phyloP scores from a whole-genome alignment of 2,329 filamentous ascomycete genomes.

The Colletotrichum tamarilloi region DNA sequence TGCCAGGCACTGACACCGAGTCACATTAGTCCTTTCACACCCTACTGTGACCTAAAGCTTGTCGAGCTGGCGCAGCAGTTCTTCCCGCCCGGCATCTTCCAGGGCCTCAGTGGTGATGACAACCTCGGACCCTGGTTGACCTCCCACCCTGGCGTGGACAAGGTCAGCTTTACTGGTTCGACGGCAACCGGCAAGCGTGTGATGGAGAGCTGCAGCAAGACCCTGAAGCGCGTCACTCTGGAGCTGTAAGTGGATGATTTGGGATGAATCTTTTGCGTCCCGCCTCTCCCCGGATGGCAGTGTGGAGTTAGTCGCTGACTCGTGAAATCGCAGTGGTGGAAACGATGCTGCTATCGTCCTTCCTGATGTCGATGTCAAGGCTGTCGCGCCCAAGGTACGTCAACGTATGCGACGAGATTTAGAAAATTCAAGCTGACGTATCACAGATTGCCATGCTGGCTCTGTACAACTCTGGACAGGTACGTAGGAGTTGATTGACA shows the following conservation, averaged over 20 bases:
- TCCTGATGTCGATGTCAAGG: slow-evolving; percentile 64
- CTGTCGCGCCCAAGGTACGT: slow-evolving; percentile 50
- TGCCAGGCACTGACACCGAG: slow-evolving; percentile 31
- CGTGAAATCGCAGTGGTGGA: slow-evolving; percentile 53
- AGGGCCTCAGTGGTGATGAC: slow-evolving; percentile 70
- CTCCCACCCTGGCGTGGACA: slow-evolving; percentile 68
- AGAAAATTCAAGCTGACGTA: background rate
- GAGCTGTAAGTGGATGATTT: slow-evolving; percentile 55
- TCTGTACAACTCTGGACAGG: slow-evolving; percentile 66
- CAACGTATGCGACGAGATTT: too few species aligned
- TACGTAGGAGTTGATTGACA: slow-evolving; percentile 34
- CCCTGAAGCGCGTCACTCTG: slow-evolving; percentile 70
- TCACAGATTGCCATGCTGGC: slow-evolving; percentile 57
- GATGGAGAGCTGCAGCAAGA: slow-evolving; percentile 65
- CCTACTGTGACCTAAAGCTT: slow-evolving; percentile 68
- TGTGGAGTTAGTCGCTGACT: background rate
- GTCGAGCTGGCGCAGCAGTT: slow-evolving; percentile 66
- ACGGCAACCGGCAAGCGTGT: slow-evolving; percentile 70
- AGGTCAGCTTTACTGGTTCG: slow-evolving; percentile 74
- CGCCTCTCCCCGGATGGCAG: slow-evolving; percentile 25
- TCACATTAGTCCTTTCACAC: slow-evolving; percentile 59
- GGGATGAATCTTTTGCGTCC: background rate
- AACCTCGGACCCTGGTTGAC: slow-evolving; percentile 69
- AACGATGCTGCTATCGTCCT: slow-evolving; percentile 71
- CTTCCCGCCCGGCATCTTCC: slow-evolving; percentile 72